phyloP scores from a whole-genome alignment of 306 rosid genomes.

The Prosopis cineraria region DNA sequence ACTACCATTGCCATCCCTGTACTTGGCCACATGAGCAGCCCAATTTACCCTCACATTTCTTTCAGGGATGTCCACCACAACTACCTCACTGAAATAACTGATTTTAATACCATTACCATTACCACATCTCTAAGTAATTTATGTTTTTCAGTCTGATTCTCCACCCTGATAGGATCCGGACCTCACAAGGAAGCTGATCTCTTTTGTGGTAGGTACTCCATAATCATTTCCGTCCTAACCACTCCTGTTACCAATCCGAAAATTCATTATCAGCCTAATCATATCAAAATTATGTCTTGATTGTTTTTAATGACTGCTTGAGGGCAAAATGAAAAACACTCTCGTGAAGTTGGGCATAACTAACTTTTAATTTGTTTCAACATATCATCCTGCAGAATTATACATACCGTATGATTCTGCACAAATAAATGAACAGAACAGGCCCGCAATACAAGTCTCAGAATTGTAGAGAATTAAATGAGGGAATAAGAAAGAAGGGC shows the following conservation, averaged over 20 bases:
- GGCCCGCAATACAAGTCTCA: no score
- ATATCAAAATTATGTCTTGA: not conserved
- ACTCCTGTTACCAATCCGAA: not conserved
- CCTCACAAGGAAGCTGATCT: not conserved
- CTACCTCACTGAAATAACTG: slow-evolving; percentile 40
- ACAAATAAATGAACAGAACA: not conserved
- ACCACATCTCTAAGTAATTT: not conserved
- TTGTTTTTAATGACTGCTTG: not conserved
- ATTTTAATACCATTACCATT: not conserved
- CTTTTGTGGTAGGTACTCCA: slow-evolving; percentile 11
- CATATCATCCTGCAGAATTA: not conserved
- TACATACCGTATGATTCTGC: not conserved
- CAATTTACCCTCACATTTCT: slow-evolving; percentile 47
- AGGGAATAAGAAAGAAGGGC: not conserved
- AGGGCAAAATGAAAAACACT: not conserved
- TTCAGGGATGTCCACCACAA: slow-evolving; percentile 50
- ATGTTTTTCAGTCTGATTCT: not conserved
- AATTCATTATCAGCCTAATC: not conserved
- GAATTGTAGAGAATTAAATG: no score
- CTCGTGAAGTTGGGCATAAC: not conserved
- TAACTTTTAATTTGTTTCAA: not conserved
- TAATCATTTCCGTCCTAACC: not conserved
- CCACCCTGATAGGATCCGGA: not conserved
- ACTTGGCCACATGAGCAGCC: slow-evolving; percentile 50
- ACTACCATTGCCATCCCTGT: slow-evolving; percentile 57